Evolutionary conservation across 192 early-diverging fungal species (phyloP).

Genomic region (Bifiguratus adelaidae): DNA sequence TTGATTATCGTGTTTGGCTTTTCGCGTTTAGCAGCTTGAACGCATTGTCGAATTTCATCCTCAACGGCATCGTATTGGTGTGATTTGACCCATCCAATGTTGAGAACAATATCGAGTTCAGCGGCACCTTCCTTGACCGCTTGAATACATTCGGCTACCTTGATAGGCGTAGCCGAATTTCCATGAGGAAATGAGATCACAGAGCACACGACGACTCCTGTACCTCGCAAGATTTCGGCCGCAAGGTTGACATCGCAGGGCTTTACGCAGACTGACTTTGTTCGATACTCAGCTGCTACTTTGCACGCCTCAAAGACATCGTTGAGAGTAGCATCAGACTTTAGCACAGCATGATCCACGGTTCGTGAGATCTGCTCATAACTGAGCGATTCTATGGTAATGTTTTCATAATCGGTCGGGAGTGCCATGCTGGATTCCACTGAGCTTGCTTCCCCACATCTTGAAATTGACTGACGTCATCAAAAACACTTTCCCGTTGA

Average conservation of each 20-base stretch:
- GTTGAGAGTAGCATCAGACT: slow-evolving; percentile 35
- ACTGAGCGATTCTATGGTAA: slow-evolving; percentile 30
- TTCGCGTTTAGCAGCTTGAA: slow-evolving; percentile 23
- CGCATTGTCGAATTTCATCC: slow-evolving; percentile 26
- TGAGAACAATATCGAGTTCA: slow-evolving; percentile 49
- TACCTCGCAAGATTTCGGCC: slow-evolving; percentile 17
- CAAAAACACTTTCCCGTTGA: no score
- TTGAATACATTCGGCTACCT: slow-evolving; percentile 37
- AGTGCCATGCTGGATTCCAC: not conserved
- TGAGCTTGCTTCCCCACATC: no score
- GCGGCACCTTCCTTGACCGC: slow-evolving; percentile 45
- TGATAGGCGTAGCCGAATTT: slow-evolving; percentile 32
- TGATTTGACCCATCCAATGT: slow-evolving; percentile 40
- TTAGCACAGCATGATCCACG: slow-evolving; percentile 48
- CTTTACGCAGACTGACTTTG: slow-evolving; percentile 46
- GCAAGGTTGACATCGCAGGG: slow-evolving; percentile 48
- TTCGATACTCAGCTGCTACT: slow-evolving; percentile 34
- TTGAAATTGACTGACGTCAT: no score
- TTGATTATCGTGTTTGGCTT: slow-evolving; percentile 35
- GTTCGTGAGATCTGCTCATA: slow-evolving; percentile 36
- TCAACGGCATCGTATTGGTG: slow-evolving; percentile 25
- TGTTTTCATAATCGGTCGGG: slow-evolving; percentile 6
- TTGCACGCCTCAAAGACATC: slow-evolving; percentile 40
- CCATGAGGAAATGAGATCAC: slow-evolving; percentile 54
- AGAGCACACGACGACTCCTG: slow-evolving; percentile 40